Evolutionary conservation across 75 land plant species (phyloP), one percentile per base, ranked within the genome.

Genomic region (Larix kaempferi): DNA sequence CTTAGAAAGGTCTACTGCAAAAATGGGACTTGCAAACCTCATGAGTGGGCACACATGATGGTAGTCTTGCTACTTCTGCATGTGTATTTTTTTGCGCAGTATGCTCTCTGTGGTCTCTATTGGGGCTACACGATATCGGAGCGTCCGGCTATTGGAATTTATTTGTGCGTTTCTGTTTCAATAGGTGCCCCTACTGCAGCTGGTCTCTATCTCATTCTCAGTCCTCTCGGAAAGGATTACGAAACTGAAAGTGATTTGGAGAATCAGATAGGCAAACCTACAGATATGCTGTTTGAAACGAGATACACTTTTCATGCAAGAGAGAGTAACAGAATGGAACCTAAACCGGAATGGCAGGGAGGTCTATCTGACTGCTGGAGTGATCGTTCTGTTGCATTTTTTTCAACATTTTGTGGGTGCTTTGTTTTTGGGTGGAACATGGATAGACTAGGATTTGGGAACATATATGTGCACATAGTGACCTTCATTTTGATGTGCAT

Each of bases 401-500:
- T 89, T 5, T 86, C 98, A 15, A 84, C 86, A 15, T 82, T 89
- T 69, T 93, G 92, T 71, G 75, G 85, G 39, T 85, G 85, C 54
- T 93, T 96, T 78, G 92, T 95, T 22, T 88, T 93, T 81, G 98
- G 98, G 22, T 95, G 93, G 91, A 95, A 95, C 79, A 89, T 95
- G 92, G 98, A 93, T 55, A 88, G 98, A 78, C 87, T 95, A 25
- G 98, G 98, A 0, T 89, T 95, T 76, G 98, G 98, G 35, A 95
- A 95, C 86, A 90, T 91, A 87, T 95, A 89, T 71, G 94, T 95
- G 56, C 98, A 95, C 74, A 88, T 85, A 76, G 82, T 82, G 15
- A 95, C 98, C 60, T 95, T 95, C 83, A 22, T 93, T n/a, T 85
- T 95, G 35, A 82, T 95, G 14, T 89, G 92, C 78, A 59, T 76